Evolutionary conservation across 2,329 filamentous ascomycete species (phyloP).

Genomic region (Thyridium curvatum): DNA sequence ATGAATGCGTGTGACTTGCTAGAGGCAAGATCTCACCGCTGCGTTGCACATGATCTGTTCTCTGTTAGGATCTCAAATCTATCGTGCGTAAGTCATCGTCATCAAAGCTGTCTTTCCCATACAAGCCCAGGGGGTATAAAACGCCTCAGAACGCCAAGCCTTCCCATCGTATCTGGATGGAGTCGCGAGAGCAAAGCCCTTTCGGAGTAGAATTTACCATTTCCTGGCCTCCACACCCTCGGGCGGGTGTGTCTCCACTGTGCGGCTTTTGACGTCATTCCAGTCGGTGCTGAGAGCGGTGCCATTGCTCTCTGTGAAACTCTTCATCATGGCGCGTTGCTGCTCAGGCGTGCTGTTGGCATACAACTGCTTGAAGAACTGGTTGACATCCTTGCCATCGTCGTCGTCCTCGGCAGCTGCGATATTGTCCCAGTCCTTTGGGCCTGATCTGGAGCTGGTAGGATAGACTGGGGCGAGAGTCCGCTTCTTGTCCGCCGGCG

Average conservation of each 20-base stretch:
- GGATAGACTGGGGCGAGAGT: conserved; percentile 60
- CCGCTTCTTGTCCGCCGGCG: not conserved
- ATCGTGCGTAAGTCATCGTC: too few species aligned
- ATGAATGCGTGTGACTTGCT: too few species aligned
- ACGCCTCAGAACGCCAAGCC: too few species aligned
- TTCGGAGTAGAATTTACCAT: conserved; percentile 47
- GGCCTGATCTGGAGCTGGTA: conserved; percentile 74
- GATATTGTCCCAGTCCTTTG: conserved; percentile 90
- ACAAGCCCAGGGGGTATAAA: too few species aligned
- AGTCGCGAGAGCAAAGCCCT: too few species aligned
- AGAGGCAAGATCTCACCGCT: too few species aligned
- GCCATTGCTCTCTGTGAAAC: conserved; percentile 87
- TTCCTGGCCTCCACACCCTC: conserved; percentile 73
- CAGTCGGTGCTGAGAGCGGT: conserved; percentile 91
- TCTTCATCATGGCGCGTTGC: conserved; percentile 95
- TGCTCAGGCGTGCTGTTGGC: conserved; percentile 71
- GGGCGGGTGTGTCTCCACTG: conserved; percentile 66
- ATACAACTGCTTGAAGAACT: conserved; percentile 89
- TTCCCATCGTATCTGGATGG: too few species aligned
- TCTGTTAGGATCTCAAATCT: too few species aligned
- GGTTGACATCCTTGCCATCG: conserved; percentile 61
- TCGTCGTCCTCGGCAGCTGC: conserved; percentile 45
- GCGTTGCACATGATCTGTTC: too few species aligned
- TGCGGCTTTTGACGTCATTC: conserved; percentile 68
- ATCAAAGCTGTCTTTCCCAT: too few species aligned